Percentiles rank a stretch among this genome's conserved stretches.
These are phyloP conservation scores for Phylloporus scabripes DNA, from an alignment of 768 basidiomycete genomes.

Conservation along the genomic window DNA sequence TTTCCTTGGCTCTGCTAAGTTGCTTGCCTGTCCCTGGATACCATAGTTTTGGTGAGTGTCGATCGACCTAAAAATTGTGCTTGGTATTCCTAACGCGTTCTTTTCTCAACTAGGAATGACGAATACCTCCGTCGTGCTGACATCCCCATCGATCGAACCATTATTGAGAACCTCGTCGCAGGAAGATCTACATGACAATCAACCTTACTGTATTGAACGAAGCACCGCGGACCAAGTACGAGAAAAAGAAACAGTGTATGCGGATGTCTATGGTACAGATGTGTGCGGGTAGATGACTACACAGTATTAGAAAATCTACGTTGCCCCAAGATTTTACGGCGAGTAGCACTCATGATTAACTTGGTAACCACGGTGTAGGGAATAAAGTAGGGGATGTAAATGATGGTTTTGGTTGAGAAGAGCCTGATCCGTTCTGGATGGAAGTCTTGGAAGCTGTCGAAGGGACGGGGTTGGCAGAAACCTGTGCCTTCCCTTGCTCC, in stretches of 20 bases:
- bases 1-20: not conserved
- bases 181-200: not conserved
- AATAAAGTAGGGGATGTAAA: slow-evolving; percentile 23
- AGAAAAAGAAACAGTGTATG: slow-evolving; percentile 10
- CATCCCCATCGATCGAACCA: slow-evolving; percentile 37
- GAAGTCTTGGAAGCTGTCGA: slow-evolving; percentile 5
- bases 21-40: not conserved
- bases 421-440: slow-evolving; percentile 14
- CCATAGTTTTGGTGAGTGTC: slow-evolving; percentile 46
- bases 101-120: slow-evolving; percentile 40
- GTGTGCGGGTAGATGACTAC: slow-evolving; percentile 8
- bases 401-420: slow-evolving; percentile 13
- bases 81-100: not conserved
- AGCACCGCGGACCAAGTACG: not conserved
- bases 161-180: slow-evolving; percentile 38
- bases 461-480: slow-evolving; percentile 17
- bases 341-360: slow-evolving; percentile 7
- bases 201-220: slow-evolving; percentile 11
- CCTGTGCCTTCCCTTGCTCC: slow-evolving; percentile 11
- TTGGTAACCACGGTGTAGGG: slow-evolving; percentile 19
- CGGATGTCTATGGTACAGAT: slow-evolving; percentile 29
- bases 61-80: not conserved
- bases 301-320: not conserved
- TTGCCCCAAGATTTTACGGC: not conserved
- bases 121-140: slow-evolving; percentile 40